A percentile compares a stretch with the other conserved stretches of the same genome.
These are phyloP conservation scores for Fraxinus ornus DNA, from an alignment of 305 asterid species.

Conservation along the genomic window DNA sequence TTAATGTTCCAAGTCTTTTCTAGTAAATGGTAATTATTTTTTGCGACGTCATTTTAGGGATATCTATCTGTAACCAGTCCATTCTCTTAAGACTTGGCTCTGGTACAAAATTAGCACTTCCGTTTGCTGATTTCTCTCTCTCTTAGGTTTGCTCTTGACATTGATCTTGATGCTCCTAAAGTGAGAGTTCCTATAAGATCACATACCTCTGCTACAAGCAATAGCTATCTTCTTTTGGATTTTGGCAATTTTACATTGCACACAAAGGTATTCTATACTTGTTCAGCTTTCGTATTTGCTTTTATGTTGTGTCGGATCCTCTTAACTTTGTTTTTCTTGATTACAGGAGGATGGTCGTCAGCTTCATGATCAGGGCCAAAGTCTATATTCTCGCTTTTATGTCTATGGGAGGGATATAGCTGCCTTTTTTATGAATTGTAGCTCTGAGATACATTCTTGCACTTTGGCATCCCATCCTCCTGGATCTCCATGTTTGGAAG, in stretches of 20 bases:
- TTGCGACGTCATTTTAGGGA: not conserved
- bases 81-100: not conserved
- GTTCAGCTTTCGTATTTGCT: slow-evolving; percentile 20
- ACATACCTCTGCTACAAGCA: slow-evolving; percentile 47
- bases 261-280: slow-evolving; percentile 65
- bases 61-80: not conserved
- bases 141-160: slow-evolving; percentile 92
- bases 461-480: slow-evolving; percentile 58
- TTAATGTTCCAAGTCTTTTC: not conserved
- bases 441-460: slow-evolving; percentile 46
- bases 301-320: slow-evolving; percentile 17
- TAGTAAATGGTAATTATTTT: not conserved
- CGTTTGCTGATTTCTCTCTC: not conserved
- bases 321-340: slow-evolving; percentile 23
- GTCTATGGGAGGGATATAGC: slow-evolving; percentile 97
- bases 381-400: slow-evolving; percentile 82
- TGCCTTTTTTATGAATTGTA: slow-evolving; percentile 77
- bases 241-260: slow-evolving; percentile 91
- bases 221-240: slow-evolving; percentile 81
- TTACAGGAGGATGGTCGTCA: slow-evolving; percentile 63
- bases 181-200: slow-evolving; percentile 86
- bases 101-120: not conserved
- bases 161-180: slow-evolving; percentile 99
- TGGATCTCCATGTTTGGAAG: slow-evolving; percentile 52
- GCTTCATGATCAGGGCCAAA: slow-evolving; percentile 57